Evolutionary conservation across 495 filamentous ascomycete genomes (phyloP).

Genomic region (Achaetomiella virescens): DNA sequence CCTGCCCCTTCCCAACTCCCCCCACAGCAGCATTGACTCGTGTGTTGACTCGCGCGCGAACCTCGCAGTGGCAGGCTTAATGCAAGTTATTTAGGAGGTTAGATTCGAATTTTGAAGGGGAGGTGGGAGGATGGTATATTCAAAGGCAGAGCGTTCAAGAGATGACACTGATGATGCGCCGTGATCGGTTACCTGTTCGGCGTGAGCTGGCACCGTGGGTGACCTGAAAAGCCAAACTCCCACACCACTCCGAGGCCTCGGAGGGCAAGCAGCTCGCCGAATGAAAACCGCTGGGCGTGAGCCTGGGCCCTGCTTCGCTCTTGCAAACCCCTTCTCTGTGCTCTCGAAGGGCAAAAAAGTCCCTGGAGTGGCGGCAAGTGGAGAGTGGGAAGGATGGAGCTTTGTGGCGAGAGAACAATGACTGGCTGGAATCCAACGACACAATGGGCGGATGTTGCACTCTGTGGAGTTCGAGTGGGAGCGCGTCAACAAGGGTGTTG

Average conservation of each 20-base stretch:
- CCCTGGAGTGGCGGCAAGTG: slow-evolving; percentile 3
- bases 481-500: too few relatives aligned
- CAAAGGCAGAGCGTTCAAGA: too few relatives aligned
- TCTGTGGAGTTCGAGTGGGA: too few relatives aligned
- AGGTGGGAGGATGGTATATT: too few relatives aligned
- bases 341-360: slow-evolving; percentile 5
- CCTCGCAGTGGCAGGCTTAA: neutral
- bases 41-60: slow-evolving; percentile 13
- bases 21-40: slow-evolving; percentile 6
- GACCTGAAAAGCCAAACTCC: too few relatives aligned
- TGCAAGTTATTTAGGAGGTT: too few relatives aligned
- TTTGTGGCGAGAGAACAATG: slow-evolving; percentile 6
- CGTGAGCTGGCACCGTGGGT: too few relatives aligned
- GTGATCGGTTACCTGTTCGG: too few relatives aligned
- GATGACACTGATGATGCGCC: too few relatives aligned
- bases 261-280: neutral
- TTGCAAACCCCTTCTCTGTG: neutral
- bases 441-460: slow-evolving; percentile 1
- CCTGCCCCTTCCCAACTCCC: slow-evolving; percentile 1
- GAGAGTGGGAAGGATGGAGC: neutral
- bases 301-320: neutral
- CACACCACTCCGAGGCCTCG: neutral
- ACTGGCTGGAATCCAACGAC: neutral
- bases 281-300: neutral
- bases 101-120: too few relatives aligned